phyloP scores from a whole-genome alignment of 2,329 filamentous ascomycete genomes.

The Fusarium oligoseptatum region DNA sequence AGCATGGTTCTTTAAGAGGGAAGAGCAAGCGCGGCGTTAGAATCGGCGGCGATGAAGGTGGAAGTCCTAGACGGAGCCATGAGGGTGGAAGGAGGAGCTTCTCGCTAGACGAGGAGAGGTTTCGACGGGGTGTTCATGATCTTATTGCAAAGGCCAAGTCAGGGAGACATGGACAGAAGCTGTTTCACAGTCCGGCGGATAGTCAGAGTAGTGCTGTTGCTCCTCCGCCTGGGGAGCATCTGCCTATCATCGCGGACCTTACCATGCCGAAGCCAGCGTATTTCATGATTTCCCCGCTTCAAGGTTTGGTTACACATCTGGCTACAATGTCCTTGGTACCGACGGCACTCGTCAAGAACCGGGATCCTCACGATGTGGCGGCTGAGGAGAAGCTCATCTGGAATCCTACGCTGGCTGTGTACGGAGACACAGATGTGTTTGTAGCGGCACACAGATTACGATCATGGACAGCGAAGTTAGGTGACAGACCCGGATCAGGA shows the following conservation, averaged over 20 bases:
- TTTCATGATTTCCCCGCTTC: constrained; percentile 76
- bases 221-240: constrained; percentile 39
- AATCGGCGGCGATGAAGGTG: constrained; percentile 64
- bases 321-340: constrained; percentile 71
- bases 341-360: constrained; percentile 40
- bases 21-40: constrained; percentile 57
- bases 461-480: constrained; percentile 73
- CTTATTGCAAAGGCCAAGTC: constrained; percentile 58
- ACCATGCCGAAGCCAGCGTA: constrained; percentile 63
- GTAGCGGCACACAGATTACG: constrained; percentile 74
- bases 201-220: constrained; percentile 20
- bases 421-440: constrained; percentile 82
- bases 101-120: constrained; percentile 61
- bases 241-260: constrained; percentile 52
- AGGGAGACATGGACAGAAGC: constrained; percentile 28
- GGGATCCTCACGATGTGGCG: constrained; percentile 43
- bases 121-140: constrained; percentile 63
- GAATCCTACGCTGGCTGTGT: constrained; percentile 77
- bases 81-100: constrained; percentile 53
- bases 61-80: constrained; percentile 55
- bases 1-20: constrained; percentile 43
- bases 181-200: constrained; percentile 24
- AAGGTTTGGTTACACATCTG: constrained; percentile 70
- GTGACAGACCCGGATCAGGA: constrained; percentile 55
- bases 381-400: constrained; percentile 69